Evolutionary conservation across 106 monocot species (phyloP), one percentile per base, ranked within the genome.

Genomic region (Agapanthus africanus): DNA sequence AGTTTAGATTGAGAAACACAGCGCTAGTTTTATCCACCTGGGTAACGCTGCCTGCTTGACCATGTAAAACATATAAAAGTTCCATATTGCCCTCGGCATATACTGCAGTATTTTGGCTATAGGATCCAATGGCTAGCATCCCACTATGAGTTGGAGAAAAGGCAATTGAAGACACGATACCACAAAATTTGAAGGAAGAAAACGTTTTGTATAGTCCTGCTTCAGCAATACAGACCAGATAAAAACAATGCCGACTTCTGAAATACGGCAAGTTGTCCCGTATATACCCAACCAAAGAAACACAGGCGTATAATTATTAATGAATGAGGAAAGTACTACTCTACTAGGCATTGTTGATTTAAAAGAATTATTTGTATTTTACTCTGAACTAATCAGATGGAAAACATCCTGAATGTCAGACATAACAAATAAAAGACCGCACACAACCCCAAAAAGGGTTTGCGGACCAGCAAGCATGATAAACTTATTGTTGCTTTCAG

Each of bases 11-110:
- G 26, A 65, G 47, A 63, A 62, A 35, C 28, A 22, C 16, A 28
- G 25, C 47, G 28, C 19, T 32, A 27, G 38, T 25, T 16, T 21
- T 37, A 67, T 76, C 4, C 30, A 90, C 94, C 91, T 95, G 99
- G 36, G 99, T 99, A 69, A 93, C 93, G 35, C 99, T 93, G 63
- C 99, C 99, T 77, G 54, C 42, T 79, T 99, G 99, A 34, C 99
- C 99, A 81, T 99, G 93, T 67, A 93, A 81, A 70, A 99, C 77
- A 83, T 93, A 99, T 66, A 99, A 78, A 73, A 85, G 83, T 72
- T 99, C 99, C 99, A 93, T 99, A 69, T 82, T 87, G 61, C 64
- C 77, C 71, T 99, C 99, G 13, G 68, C 76, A 85, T 85, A 99
- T 40, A 99, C 60, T 72, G 87, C 84, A 73, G 85, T 99, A 37